Evolutionary conservation across 192 early-diverging fungal genomes (phyloP), one percentile per base, ranked within the genome.

Genomic region (Dimargaris cristalligena): DNA sequence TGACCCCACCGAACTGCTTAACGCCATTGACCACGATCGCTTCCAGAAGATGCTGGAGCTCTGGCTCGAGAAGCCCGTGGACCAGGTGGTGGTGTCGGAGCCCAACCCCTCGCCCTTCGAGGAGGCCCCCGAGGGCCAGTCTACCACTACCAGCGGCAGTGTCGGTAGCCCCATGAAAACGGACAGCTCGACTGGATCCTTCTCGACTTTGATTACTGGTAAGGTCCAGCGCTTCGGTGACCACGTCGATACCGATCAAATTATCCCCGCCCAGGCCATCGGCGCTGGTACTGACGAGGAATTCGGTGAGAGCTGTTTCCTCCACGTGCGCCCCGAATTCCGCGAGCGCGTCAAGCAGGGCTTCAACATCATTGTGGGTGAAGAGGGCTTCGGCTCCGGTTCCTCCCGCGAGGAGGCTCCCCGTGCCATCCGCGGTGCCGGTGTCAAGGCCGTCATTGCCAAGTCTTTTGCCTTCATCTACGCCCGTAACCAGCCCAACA

Each of bases 391-490:
- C 65, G 85, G 85, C 48, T 79, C 77, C 26, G 85, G 85, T 58
- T 85, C 82, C 10, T 86, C 84, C 58, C 77, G 85, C 69, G 85
- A 88, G 60, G 85, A 86, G 64, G 85, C 85, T 23, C 85, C 85
- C 34, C 78, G 84, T 63, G 84, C 85, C 9, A 68, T 88, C 47
- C 80, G 76, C 62, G 85, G 81, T 47, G 75, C 77, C 25, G 71
- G 71, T 29, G 63, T 88, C 57, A 79, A 88, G 73, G 84, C 81
- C 23, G 85, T 88, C 28, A 86, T 88, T 61, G 86, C 86, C 38
- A 88, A 85, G 70, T 84, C 82, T 33, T 88, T 79, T 63, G 83
- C 86, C 0, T 88, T 84, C 63, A 88, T 88, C 67, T 88, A 88
- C 66, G 75, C 78, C 52, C 80, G 86, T 67, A 88, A 88, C 78